Conservation (phyloP, 1,284 basidiomycete species). For the Cyathus olla region DNA sequence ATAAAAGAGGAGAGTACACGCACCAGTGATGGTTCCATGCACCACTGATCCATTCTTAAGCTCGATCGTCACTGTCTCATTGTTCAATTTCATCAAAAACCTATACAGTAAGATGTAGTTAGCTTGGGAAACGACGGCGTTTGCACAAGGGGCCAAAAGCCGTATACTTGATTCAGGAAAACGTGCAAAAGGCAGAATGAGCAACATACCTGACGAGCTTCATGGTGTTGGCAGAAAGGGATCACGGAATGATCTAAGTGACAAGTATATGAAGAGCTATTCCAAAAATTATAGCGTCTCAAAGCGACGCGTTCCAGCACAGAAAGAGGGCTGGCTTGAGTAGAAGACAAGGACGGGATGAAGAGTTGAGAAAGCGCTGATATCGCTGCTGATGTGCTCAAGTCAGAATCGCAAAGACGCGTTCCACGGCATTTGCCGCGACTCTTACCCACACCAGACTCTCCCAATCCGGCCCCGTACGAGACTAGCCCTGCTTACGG, state of each 20-base stretch:
- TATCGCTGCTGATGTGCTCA: no score
- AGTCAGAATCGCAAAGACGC: no score
- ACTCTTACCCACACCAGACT: neutral
- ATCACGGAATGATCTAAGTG: no score
- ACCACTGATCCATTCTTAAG: slow-evolving; percentile 98
- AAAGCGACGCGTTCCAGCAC: no score
- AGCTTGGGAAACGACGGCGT: slow-evolving; percentile 5
- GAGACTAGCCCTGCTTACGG: slow-evolving; percentile 15
- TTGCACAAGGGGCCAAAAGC: slow-evolving; percentile 10
- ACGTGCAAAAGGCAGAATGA: neutral
- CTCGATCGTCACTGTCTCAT: slow-evolving; percentile 98
- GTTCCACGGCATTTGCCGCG: no score
- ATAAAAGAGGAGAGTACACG: slow-evolving; percentile 28
- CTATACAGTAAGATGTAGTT: slow-evolving; percentile 53
- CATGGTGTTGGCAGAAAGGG: slow-evolving; percentile 36
- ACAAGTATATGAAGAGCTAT: no score
- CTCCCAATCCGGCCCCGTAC: neutral
- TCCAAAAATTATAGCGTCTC: no score
- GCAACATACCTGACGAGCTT: slow-evolving; percentile 56
- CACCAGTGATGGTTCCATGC: slow-evolving; percentile 97
- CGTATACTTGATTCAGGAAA: neutral
- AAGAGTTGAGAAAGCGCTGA: no score
- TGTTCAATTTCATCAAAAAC: slow-evolving; percentile 99
- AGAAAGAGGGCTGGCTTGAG: no score
- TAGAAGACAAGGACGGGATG: no score